Base-by-base conservation (phyloP, 1,284 basidiomycete species). In the Golubevia pallescens region DNA sequence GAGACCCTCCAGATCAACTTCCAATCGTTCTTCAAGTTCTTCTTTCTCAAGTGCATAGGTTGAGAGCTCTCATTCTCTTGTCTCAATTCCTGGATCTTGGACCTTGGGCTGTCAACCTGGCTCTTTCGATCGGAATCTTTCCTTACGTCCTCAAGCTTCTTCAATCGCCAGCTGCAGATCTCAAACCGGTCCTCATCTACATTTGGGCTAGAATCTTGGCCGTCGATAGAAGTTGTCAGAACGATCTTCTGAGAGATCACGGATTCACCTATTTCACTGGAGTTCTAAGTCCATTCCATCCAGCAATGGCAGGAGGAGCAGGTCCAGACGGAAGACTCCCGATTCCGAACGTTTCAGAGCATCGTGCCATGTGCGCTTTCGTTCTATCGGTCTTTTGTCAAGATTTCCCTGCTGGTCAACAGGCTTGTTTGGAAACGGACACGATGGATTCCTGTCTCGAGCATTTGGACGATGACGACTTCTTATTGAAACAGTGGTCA, bases 361-460 rank as follows among this genome's bases (percentile, higher is more conserved):
- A 99, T 86, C 93, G 95, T 67, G 96, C 96, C 0, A 99, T 99
- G 96, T 99, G 95, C 82, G 94, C 95, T 0, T 99, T 98, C 87
- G 95, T 98, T 75, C 90, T 99, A 21, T 90, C 93, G n/a, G 92
- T 95, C 28, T 91, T 97, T 67, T 92, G 93, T 63, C 91, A 96
- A 21, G 94, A 95, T 77, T 95, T 92, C 84, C 89, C 90, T 5
- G 89, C 90, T 0, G 96, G 95, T 1, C 95, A 99, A 86, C 89
- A 90, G 62, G 94, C 93, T 0, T 96, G 94, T 84, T 90, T 93
- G 86, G 89, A 90, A 65, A 93, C 94, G 71, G 89, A 91, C 24
- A 93, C 97, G 0, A 94, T 99, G 79, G 93, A 96, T 71, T 90
- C 92, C 62, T 97, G 95, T 84, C 91, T 93, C 63, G 91, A 93